These are phyloP conservation scores for Fraxinus baroniana DNA, from an alignment of 305 asterid genomes.

Conservation along the genomic window DNA sequence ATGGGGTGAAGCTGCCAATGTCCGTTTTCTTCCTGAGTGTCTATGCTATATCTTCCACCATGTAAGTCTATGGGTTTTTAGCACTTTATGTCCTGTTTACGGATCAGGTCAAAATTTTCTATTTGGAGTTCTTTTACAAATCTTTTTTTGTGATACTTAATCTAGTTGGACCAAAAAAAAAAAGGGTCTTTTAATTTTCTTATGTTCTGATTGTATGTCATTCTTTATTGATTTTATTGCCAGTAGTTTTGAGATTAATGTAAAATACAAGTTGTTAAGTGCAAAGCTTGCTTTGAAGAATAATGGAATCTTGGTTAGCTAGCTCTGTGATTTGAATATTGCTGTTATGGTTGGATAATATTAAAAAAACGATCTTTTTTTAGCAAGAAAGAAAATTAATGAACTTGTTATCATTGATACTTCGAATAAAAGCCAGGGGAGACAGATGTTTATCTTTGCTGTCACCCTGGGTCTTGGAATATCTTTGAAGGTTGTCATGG, in stretches of 20 bases:
- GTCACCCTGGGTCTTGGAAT: background rate
- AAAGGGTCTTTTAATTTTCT: background rate
- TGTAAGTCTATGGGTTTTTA: slow-evolving; percentile 49
- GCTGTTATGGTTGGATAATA: background rate
- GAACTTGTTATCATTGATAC: background rate
- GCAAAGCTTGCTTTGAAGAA: background rate
- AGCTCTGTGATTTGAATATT: background rate
- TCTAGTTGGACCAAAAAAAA: no score
- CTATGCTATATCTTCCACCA: slow-evolving; percentile 93
- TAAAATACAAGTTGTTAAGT: background rate
- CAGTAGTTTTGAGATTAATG: background rate
- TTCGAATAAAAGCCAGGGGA: background rate
- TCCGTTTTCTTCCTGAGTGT: slow-evolving; percentile 98
- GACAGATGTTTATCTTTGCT: background rate
- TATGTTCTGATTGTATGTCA: slow-evolving; percentile 18
- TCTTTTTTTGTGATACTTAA: slow-evolving; percentile 9
- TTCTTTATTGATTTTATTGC: slow-evolving; percentile 9
- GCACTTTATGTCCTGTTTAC: slow-evolving; percentile 15
- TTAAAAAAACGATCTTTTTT: background rate
- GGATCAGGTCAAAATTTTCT: slow-evolving; percentile 3
- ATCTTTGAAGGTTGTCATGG: background rate
- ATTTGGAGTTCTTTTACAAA: slow-evolving; percentile 13
- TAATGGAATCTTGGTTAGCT: background rate
- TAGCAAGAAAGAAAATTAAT: background rate
- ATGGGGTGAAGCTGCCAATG: slow-evolving; percentile 99